These are phyloP conservation scores for Sicyos baderoa DNA, from an alignment of 306 rosid species.

Conservation along the genomic window DNA sequence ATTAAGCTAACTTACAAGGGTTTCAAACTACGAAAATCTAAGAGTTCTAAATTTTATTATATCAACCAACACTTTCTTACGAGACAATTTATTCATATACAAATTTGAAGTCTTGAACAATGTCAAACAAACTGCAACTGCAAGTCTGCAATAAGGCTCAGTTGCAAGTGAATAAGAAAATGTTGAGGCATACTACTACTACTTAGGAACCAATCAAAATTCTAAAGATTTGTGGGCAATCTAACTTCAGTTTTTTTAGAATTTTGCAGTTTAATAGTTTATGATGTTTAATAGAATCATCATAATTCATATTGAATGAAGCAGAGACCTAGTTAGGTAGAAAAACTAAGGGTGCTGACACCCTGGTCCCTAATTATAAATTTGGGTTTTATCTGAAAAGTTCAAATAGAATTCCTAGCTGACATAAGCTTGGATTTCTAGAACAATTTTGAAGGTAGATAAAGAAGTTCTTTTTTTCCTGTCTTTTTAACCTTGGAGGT, in stretches of 20 bases:
- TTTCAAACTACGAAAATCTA: background rate
- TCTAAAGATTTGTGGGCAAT: background rate
- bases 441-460: background rate
- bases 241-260: background rate
- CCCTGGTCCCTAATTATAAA: background rate
- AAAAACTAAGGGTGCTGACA: conserved; percentile 1
- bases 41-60: too few species aligned
- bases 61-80: too few species aligned
- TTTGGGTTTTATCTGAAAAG: background rate
- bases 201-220: background rate
- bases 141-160: background rate
- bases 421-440: background rate
- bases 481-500: background rate
- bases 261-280: background rate
- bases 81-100: background rate
- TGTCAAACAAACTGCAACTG: background rate
- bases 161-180: background rate
- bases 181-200: background rate
- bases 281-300: background rate
- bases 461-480: background rate
- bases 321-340: background rate
- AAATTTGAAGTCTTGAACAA: conserved; percentile 6
- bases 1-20: too few species aligned
- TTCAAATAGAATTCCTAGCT: background rate
- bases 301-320: background rate